A percentile compares a stretch with the other conserved stretches of the same genome.
Evolutionary conservation across 164 flowering plant species (phyloP).

Genomic region (Buxus sempervirens): DNA sequence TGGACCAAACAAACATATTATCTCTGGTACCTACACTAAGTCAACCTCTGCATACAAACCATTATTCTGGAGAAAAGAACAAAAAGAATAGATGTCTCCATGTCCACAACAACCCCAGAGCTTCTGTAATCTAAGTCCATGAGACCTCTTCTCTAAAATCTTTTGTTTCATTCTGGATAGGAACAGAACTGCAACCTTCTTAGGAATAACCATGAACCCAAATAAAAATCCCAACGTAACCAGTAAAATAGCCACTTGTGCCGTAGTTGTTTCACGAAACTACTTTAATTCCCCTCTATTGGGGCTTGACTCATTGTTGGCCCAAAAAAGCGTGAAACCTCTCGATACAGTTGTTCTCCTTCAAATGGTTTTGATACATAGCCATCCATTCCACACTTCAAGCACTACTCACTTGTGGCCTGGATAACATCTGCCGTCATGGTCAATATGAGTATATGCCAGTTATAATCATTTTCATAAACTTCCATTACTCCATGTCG

Average conservation of each 20-base stretch:
- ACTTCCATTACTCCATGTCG: slow-evolving; percentile 44
- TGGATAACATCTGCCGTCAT: slow-evolving; percentile 99
- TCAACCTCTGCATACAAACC: background rate
- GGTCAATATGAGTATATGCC: slow-evolving; percentile 90
- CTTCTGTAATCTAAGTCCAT: too few relatives aligned
- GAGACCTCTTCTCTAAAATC: background rate
- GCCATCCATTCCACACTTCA: slow-evolving; percentile 90
- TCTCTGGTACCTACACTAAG: background rate
- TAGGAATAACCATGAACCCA: slow-evolving; percentile 7
- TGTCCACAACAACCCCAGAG: background rate
- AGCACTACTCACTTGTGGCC: slow-evolving; percentile 79
- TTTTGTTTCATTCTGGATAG: background rate
- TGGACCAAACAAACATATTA: too few relatives aligned
- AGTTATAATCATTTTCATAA: slow-evolving; percentile 32
- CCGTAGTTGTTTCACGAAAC: slow-evolving; percentile 18
- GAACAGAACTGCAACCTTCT: background rate
- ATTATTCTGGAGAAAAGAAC: background rate
- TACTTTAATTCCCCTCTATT: slow-evolving; percentile 14
- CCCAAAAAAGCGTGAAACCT: slow-evolving; percentile 70
- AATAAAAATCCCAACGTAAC: slow-evolving; percentile 16
- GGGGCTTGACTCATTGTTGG: slow-evolving; percentile 18
- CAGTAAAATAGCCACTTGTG: slow-evolving; percentile 14
- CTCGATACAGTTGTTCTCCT: slow-evolving; percentile 75
- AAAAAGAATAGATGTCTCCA: too few relatives aligned
- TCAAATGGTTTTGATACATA: slow-evolving; percentile 97